These are phyloP conservation scores for Ochetophila trinervis DNA, from an alignment of 306 rosid species.

Conservation along the genomic window DNA sequence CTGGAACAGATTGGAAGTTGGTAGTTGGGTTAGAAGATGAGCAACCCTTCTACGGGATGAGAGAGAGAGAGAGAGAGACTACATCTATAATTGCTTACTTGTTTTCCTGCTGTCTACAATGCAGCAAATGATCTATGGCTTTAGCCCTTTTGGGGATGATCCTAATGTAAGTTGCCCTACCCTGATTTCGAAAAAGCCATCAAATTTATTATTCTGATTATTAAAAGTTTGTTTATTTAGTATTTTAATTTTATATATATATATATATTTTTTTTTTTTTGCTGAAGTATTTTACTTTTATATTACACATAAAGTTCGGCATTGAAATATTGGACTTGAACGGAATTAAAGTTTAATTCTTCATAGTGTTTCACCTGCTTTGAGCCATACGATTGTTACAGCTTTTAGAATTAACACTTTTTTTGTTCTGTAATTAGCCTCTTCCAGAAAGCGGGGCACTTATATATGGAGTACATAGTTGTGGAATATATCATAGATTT, in stretches of 20 bases:
- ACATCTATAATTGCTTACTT: not conserved
- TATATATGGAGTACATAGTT: conserved; percentile 85
- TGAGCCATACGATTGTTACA: not conserved
- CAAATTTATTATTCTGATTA: too few relatives aligned
- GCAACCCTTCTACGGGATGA: conserved; percentile 44
- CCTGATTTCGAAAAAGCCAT: too few relatives aligned
- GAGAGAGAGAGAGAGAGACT: not conserved
- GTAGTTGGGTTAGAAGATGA: conserved; percentile 37
- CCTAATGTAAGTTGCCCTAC: conserved; percentile 54
- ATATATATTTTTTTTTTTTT: too few relatives aligned
- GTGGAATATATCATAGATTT: conserved; percentile 85
- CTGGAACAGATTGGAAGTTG: not conserved
- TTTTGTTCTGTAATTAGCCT: conserved; percentile 47
- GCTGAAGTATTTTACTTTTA: too few relatives aligned
- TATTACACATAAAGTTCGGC: not conserved
- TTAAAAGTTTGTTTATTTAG: too few relatives aligned
- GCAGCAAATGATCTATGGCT: conserved; percentile 99
- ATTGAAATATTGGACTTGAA: not conserved
- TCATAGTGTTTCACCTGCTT: not conserved
- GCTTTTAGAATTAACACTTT: not conserved
- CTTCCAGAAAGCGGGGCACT: conserved; percentile 89
- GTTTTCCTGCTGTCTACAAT: conserved; percentile 34
- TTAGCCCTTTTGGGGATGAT: conserved; percentile 89
- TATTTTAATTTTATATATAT: too few relatives aligned
- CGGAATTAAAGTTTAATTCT: not conserved